A percentile compares a stretch with the other conserved stretches of the same genome.
Evolutionary conservation across 805 yeast species (phyloP).

Genomic region (Yamadazyma sp.): DNA sequence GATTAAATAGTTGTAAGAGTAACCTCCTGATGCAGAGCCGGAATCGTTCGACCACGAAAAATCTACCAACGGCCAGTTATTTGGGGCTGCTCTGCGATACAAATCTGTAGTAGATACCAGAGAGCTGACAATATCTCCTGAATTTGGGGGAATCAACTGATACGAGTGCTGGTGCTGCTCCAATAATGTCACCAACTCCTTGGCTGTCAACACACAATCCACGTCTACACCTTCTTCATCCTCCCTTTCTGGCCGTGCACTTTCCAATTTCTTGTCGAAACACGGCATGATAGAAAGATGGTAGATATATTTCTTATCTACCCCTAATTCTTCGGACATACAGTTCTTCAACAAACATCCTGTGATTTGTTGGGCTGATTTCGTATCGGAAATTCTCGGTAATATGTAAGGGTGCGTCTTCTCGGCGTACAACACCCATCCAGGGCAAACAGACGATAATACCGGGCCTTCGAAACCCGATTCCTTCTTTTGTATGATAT

Average conservation of each 20-base stretch:
- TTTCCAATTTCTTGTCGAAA: constrained; percentile 93
- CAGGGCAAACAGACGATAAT: constrained; percentile 84
- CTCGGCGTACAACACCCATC: constrained; percentile 94
- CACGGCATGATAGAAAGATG: constrained; percentile 95
- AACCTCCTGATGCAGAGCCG: constrained; percentile 91
- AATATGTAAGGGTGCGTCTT: constrained; percentile 89
- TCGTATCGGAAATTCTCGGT: constrained; percentile 67
- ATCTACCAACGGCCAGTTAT: constrained; percentile 57
- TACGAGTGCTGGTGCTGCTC: constrained; percentile 50
- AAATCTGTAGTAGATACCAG: constrained; percentile 17
- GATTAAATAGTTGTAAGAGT: constrained; percentile 65
- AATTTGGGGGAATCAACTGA: constrained; percentile 21
- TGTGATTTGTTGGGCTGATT: constrained; percentile 92
- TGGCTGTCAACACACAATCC: constrained; percentile 92
- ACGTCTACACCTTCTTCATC: constrained; percentile 52
- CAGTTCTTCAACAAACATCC: constrained; percentile 70
- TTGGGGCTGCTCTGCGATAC: constrained; percentile 48
- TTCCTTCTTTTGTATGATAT: constrained; percentile 44
- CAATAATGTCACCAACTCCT: constrained; percentile 74
- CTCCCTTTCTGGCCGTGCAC: constrained; percentile 74
- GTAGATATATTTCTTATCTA: constrained; percentile 50
- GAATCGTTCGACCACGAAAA: constrained; percentile 70
- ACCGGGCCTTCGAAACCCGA: constrained; percentile 42
- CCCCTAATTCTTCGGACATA: constrained; percentile 27
- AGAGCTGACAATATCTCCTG: constrained; percentile 12